Evolutionary conservation across 148 eudicot genomes (phyloP).

Genomic region (Chenopodium suecicum): DNA sequence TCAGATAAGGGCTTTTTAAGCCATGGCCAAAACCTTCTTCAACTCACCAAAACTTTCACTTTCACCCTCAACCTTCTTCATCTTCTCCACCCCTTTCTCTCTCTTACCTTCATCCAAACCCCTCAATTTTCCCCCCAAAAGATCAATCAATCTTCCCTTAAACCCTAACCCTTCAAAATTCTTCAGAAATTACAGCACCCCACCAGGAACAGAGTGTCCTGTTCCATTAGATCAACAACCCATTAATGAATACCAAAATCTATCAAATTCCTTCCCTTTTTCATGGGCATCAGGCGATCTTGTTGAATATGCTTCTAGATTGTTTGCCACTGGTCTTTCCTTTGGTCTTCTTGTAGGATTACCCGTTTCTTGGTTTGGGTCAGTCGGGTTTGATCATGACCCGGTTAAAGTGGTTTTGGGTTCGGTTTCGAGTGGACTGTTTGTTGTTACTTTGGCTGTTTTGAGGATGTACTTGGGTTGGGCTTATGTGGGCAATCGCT

Average conservation of each 20-base stretch:
- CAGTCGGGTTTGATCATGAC: conserved; percentile 50
- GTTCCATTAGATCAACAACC: conserved; percentile 90
- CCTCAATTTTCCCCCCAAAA: neutral
- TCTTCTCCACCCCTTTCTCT: conserved; percentile 19
- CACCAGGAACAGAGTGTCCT: conserved; percentile 65
- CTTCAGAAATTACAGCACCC: conserved; percentile 40
- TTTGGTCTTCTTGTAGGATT: conserved; percentile 74
- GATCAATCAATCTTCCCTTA: neutral
- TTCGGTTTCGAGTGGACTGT: conserved; percentile 55
- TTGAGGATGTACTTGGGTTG: conserved; percentile 95
- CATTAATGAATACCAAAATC: conserved; percentile 69
- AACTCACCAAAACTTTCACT: conserved; percentile 17
- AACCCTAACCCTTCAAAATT: conserved; percentile 35
- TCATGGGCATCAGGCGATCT: conserved; percentile 71
- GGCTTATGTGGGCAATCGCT: conserved; percentile 96
- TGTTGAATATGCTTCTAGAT: conserved; percentile 51
- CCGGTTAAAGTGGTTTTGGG: conserved; percentile 56
- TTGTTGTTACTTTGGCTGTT: conserved; percentile 69
- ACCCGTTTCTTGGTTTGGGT: conserved; percentile 80
- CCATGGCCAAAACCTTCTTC: neutral
- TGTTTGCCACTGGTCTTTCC: conserved; percentile 51
- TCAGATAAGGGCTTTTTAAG: neutral
- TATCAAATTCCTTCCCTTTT: conserved; percentile 71
- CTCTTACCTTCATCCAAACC: neutral
- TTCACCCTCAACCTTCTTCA: conserved; percentile 16